A percentile compares a stretch with the other conserved stretches of the same genome.
phyloP scores from a whole-genome alignment of 257 asterid genomes.

The Primulina eburnea region DNA sequence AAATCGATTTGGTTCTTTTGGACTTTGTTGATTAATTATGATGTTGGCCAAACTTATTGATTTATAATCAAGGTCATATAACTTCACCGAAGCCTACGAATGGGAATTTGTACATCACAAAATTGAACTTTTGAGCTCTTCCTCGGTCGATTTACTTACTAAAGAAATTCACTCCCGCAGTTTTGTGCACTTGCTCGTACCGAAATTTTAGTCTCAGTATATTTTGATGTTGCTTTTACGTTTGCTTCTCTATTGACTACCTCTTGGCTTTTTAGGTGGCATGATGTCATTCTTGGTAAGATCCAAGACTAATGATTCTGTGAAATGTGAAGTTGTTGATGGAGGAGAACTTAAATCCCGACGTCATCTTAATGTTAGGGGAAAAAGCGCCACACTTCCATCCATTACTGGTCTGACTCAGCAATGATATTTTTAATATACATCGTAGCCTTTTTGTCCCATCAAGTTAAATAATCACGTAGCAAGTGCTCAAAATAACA shows the following conservation, averaged over 20 bases:
- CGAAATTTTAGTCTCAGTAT: not conserved
- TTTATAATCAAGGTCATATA: not conserved
- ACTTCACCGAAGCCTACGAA: not conserved
- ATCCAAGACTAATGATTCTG: constrained; percentile 76
- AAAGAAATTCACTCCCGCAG: too few species aligned
- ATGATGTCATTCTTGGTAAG: constrained; percentile 86
- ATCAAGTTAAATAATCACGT: constrained; percentile 5
- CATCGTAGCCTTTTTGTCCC: not conserved
- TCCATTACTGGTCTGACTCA: constrained; percentile 76
- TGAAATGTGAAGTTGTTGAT: constrained; percentile 89
- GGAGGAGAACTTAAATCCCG: constrained; percentile 98
- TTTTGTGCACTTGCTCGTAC: too few species aligned
- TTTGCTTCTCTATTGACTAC: constrained; percentile 15
- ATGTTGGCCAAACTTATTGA: not conserved
- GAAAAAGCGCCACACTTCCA: constrained; percentile 96
- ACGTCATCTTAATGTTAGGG: constrained; percentile 91
- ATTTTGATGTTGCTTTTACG: constrained; percentile 3
- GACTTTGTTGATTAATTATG: not conserved
- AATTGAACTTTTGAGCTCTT: too few species aligned
- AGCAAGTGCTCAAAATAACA: not conserved
- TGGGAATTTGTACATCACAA: too few species aligned
- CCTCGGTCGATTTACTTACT: too few species aligned
- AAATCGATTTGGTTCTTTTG: constrained; percentile 12
- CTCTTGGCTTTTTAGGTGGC: constrained; percentile 57
- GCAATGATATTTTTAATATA: constrained; percentile 2